These are phyloP conservation scores for Pleurotus tuoliensis DNA, from an alignment of 768 basidiomycete species.

Conservation along the genomic window DNA sequence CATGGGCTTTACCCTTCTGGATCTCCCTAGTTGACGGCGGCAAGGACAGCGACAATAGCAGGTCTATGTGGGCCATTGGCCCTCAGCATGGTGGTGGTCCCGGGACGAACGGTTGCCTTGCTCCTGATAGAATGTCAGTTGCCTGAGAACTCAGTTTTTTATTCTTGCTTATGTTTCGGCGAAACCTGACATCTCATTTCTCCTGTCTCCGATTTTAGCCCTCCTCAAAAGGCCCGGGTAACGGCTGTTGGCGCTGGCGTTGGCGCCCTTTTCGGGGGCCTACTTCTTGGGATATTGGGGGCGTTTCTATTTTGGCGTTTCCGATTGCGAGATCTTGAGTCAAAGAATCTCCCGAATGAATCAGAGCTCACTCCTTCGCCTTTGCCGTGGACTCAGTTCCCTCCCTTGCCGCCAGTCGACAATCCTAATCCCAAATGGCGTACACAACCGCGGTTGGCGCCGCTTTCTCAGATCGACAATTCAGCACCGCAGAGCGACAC, in stretches of 20 bases:
- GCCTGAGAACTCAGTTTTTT: no score
- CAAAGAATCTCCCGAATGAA: neutral
- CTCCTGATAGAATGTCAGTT: conserved; percentile 18
- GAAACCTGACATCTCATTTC: neutral
- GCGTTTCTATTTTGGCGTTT: conserved; percentile 30
- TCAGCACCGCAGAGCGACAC: neutral
- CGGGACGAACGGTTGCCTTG: conserved; percentile 38
- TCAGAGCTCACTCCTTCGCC: neutral
- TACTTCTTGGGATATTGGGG: conserved; percentile 26
- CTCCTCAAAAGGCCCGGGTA: conserved; percentile 11
- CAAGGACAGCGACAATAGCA: conserved; percentile 15
- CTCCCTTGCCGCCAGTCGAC: neutral
- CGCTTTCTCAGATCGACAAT: neutral
- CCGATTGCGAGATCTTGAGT: conserved; percentile 9
- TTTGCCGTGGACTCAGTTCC: neutral
- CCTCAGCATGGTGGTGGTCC: conserved; percentile 51
- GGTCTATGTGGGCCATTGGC: conserved; percentile 53
- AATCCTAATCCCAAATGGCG: neutral
- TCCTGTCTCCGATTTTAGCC: neutral
- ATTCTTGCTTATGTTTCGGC: conserved; percentile 4
- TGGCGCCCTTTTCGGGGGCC: conserved; percentile 36
- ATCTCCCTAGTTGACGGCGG: conserved; percentile 47
- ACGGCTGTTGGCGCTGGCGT: conserved; percentile 33
- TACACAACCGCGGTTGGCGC: neutral
- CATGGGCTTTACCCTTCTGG: conserved; percentile 54